phyloP scores from a whole-genome alignment of 352 stramenopile genomes.

The Globisporangium cystogenes region DNA sequence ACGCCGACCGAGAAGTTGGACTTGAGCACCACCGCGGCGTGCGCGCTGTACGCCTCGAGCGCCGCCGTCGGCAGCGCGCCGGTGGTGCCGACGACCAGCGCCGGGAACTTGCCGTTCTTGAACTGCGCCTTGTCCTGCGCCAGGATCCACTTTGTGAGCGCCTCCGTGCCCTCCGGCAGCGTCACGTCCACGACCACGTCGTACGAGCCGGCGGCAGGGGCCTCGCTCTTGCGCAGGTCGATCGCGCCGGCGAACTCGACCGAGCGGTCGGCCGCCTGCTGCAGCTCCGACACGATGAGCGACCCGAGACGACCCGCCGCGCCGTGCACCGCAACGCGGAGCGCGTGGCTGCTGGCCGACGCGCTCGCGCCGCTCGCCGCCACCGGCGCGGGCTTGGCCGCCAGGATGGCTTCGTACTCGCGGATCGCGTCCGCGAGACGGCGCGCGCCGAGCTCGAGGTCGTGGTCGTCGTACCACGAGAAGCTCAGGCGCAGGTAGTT shows the following conservation, averaged over 20 bases:
- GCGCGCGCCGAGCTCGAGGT: constrained; percentile 71
- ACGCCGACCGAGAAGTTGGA: constrained; percentile 86
- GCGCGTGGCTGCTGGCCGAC: constrained; percentile 18
- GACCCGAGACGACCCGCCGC: constrained; percentile 58
- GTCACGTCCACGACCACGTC: constrained; percentile 82
- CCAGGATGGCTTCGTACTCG: constrained; percentile 48
- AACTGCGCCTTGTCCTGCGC: constrained; percentile 43
- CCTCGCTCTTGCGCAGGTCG: constrained; percentile 41
- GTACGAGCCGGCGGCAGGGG: constrained; percentile 32
- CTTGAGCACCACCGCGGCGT: constrained; percentile 60
- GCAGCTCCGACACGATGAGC: constrained; percentile 65
- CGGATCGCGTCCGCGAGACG: constrained; percentile 65
- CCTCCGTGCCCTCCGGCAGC: constrained; percentile 61
- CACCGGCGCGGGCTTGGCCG: constrained; percentile 20
- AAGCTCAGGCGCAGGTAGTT: constrained; percentile 86
- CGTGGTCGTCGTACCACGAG: constrained; percentile 81
- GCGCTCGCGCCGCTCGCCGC: constrained; percentile 5
- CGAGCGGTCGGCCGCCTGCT: constrained; percentile 37
- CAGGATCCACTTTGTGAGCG: constrained; percentile 49
- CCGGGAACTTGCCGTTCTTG: constrained; percentile 63
- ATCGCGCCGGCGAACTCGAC: constrained; percentile 51
- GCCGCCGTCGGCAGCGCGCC: constrained; percentile 45
- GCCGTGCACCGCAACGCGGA: constrained; percentile 69
- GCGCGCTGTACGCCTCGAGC: constrained; percentile 56
- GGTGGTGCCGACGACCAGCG: constrained; percentile 76